Percentiles rank a stretch among this genome's conserved stretches.
These are phyloP conservation scores for Myxozyma vanderwaltii DNA, from an alignment of 805 yeast species.

Conservation along the genomic window DNA sequence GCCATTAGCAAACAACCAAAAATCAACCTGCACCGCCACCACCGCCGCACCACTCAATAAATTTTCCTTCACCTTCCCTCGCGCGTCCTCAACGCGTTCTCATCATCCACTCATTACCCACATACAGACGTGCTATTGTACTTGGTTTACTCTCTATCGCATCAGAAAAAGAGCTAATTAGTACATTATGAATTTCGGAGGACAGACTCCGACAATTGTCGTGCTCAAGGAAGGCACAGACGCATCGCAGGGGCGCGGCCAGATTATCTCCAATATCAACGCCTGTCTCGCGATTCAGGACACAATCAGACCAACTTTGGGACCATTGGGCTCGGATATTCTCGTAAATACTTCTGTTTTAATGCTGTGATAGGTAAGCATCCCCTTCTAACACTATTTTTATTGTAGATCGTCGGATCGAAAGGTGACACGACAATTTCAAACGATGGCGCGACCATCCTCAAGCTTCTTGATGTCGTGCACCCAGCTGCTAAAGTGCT, in stretches of 20 bases:
- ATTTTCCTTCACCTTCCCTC: constrained; percentile 11
- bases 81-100: constrained; percentile 3
- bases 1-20: background rate
- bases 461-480: constrained; percentile 87
- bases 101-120: background rate
- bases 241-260: constrained; percentile 94
- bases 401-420: constrained; percentile 61
- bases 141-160: background rate
- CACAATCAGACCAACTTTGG: constrained; percentile 89
- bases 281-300: constrained; percentile 98
- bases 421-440: constrained; percentile 91
- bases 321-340: constrained; percentile 97
- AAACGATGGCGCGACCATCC: constrained; percentile 96
- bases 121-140: background rate
- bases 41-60: background rate
- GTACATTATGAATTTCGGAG: constrained; percentile 73
- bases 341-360: constrained; percentile 43
- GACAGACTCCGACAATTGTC: constrained; percentile 96
- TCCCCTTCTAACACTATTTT: background rate
- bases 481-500: constrained; percentile 97
- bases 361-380: background rate
- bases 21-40: constrained; percentile 5
- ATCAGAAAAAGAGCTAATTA: no score
- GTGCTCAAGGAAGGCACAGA: constrained; percentile 98
- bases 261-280: constrained; percentile 90